Base-by-base conservation (phyloP, 2,329 filamentous ascomycete species). In the Curvularia lunata region DNA sequence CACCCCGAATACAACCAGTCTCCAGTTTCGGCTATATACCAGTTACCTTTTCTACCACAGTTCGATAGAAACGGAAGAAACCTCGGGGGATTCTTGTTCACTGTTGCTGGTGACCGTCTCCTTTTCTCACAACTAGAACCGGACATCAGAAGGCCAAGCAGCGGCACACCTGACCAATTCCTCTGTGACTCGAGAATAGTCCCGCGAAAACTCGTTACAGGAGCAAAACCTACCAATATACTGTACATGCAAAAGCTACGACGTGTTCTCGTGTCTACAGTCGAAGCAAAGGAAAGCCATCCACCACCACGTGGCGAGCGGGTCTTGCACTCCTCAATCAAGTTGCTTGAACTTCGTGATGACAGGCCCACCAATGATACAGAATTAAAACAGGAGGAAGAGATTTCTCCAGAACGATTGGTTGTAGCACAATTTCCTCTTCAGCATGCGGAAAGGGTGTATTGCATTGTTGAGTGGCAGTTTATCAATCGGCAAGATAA, bases 401-500 rank as follows among this genome's bases (percentile, higher is more conserved):
- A 62, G 3, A 50, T 10, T 6, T 4, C 46, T 27, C 12, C 5
- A 13, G 3, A 75, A 16, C 73, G 77, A 4, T 69, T 75, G 0
- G 72, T 80, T 0, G 76, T 82, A 1, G 84, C 83, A 55, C 83
- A 88, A 28, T 81, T 80, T 16, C 83, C 83, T 3, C 77, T 92
- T 16, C 81, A 84, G 43, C 62, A 75, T 0, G 83, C 84, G 0
- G 87, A 90, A 61, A 81, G 81, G 38, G 83, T 92, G 1, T 80
- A 85, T 42, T 81, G 84, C 1, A 73, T 92, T 7, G 74, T 83
- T 1, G 86, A 91, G 59, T 92, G 90, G 90, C 72, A 80, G 5
- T 86, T 85, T 60, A 76, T 79, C 30, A 84, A 85, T 54, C 81
- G 85, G 37, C 58, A 64, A 4, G 80, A 79, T n/a, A 85, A 83